phyloP scores from a whole-genome alignment of 345 rosid species.

The Turnera subulata region DNA sequence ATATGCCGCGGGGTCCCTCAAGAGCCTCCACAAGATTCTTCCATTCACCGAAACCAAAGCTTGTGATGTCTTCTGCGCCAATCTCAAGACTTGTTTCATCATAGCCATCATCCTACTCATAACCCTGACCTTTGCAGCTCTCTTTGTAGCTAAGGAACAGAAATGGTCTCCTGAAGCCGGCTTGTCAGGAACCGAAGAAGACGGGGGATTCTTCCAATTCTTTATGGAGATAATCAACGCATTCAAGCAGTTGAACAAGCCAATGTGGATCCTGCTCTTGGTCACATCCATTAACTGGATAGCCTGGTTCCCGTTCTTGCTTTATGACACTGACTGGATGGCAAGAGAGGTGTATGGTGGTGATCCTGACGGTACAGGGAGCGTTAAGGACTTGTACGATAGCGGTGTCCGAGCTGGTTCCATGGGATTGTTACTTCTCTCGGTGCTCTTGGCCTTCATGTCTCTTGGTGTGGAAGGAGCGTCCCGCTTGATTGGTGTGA shows the following conservation, averaged over 20 bases:
- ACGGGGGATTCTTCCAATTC: no score
- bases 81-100: constrained; percentile 74
- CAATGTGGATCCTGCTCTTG: constrained; percentile 68
- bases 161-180: constrained; percentile 31
- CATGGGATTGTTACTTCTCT: constrained; percentile 70
- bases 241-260: constrained; percentile 43
- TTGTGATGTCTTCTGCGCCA: constrained; percentile 79
- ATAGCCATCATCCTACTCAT: constrained; percentile 53
- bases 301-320: constrained; percentile 84
- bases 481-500: constrained; percentile 44
- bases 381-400: constrained; percentile 41
- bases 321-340: constrained; percentile 90
- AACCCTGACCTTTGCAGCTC: constrained; percentile 39
- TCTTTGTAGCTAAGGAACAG: constrained; percentile 40
- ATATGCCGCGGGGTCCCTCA: constrained; percentile 64
- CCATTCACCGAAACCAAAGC: constrained; percentile 69
- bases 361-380: constrained; percentile 28
- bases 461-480: constrained; percentile 49
- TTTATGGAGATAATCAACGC: no score
- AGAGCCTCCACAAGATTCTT: constrained; percentile 42
- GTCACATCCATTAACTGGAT: constrained; percentile 86
- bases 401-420: constrained; percentile 75
- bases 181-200: no score
- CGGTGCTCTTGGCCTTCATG: constrained; percentile 60
- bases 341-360: constrained; percentile 93